These are phyloP conservation scores for Candida boleticola DNA, from an alignment of 805 yeast species.

Conservation along the genomic window DNA sequence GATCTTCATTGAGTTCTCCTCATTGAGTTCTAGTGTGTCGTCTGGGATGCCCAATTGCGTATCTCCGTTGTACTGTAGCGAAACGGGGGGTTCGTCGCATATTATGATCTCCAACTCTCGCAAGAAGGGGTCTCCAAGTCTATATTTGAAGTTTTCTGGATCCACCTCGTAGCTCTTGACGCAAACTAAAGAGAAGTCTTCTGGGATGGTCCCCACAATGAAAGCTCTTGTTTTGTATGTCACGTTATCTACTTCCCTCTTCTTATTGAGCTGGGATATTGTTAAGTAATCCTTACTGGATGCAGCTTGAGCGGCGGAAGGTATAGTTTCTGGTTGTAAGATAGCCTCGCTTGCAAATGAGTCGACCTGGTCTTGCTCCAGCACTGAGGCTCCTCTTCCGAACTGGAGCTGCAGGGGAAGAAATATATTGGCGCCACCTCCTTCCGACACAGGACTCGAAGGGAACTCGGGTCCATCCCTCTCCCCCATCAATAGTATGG, in stretches of 20 bases:
- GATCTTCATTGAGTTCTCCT: constrained; percentile 13
- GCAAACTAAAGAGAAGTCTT: constrained; percentile 24
- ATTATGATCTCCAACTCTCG: constrained; percentile 24
- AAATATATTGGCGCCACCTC: constrained; percentile 1
- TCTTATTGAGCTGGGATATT: neutral
- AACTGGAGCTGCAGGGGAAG: constrained; percentile 2
- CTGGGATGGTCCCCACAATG: constrained; percentile 25
- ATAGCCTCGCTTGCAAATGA: too few relatives aligned
- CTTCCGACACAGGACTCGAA: constrained; percentile 7
- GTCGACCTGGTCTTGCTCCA: too few relatives aligned
- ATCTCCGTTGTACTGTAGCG: neutral
- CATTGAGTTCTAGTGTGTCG: constrained; percentile 6
- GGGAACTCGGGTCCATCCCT: constrained; percentile 1
- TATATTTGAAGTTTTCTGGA: constrained; percentile 5
- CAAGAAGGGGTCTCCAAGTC: constrained; percentile 22
- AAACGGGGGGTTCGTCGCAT: neutral
- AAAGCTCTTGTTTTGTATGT: constrained; percentile 14
- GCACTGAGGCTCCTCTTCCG: too few relatives aligned
- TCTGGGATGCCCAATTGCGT: neutral
- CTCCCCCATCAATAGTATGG: neutral
- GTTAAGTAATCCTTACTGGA: constrained; percentile 13
- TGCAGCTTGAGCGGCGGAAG: too few relatives aligned
- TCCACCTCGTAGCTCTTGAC: constrained; percentile 21
- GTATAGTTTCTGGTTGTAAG: too few relatives aligned
- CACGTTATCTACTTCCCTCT: neutral